Percentiles rank a stretch among this genome's conserved stretches.
Evolutionary conservation across 2,329 filamentous ascomycete species (phyloP).

Genomic region (Nothopassalora personata): DNA sequence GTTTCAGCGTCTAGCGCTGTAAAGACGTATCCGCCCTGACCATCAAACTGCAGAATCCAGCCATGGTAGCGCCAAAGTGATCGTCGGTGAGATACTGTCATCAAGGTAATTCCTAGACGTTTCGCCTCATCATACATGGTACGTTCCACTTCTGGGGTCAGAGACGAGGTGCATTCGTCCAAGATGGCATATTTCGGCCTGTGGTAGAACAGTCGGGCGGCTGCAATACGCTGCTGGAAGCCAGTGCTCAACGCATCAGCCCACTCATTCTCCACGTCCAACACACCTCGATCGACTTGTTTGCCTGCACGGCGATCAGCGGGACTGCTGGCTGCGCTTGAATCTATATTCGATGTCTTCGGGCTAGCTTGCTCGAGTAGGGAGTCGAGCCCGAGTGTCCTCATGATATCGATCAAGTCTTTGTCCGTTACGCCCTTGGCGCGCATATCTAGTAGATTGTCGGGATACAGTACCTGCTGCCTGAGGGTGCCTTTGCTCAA

Average conservation of each 20-base stretch:
- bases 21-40: conserved; percentile 86
- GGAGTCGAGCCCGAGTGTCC: conserved; percentile 73
- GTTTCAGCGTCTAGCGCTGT: conserved; percentile 82
- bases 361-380: conserved; percentile 67
- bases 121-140: conserved; percentile 98
- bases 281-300: conserved; percentile 46
- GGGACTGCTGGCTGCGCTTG: conserved; percentile 10
- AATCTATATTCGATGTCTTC: conserved; percentile 7
- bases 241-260: conserved; percentile 88
- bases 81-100: conserved; percentile 89
- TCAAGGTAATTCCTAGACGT: conserved; percentile 81
- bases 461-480: conserved; percentile 95
- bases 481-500: conserved; percentile 85
- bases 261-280: conserved; percentile 96
- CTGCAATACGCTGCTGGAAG: conserved; percentile 90
- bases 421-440: conserved; percentile 75
- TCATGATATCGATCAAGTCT: conserved; percentile 71
- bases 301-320: conserved; percentile 10
- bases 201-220: conserved; percentile 94
- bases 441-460: conserved; percentile 80
- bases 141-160: conserved; percentile 92
- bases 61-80: conserved; percentile 96
- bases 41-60: conserved; percentile 93
- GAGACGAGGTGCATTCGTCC: conserved; percentile 90
- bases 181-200: conserved; percentile 88